Conservation (phyloP, 2,329 filamentous ascomycete genomes). For the Aphanoascus verrucosus region DNA sequence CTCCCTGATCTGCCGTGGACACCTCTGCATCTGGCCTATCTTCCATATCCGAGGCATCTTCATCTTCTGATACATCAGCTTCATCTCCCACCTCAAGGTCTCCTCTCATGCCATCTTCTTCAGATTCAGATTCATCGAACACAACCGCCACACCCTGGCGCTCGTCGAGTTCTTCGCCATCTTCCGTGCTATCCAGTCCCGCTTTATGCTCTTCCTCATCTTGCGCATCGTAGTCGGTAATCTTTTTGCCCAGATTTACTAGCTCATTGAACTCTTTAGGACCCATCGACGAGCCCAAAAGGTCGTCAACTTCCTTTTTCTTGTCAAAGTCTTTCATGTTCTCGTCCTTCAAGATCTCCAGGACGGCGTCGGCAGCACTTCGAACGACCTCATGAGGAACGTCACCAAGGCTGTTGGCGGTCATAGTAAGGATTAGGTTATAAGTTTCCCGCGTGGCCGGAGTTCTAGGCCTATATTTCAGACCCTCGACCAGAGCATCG, state of each 20-base stretch:
- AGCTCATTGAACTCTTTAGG: conserved; percentile 94
- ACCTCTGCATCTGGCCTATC: conserved; percentile 46
- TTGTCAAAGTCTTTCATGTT: conserved; percentile 95
- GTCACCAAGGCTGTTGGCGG: conserved; percentile 79
- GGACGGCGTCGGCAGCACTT: conserved; percentile 81
- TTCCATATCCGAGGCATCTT: conserved; percentile 56
- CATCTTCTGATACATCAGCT: conserved; percentile 66
- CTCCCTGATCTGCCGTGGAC: conserved; percentile 37
- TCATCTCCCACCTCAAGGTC: conserved; percentile 77
- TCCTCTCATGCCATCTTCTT: conserved; percentile 66
- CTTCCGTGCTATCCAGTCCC: conserved; percentile 45
- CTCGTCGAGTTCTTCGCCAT: conserved; percentile 72
- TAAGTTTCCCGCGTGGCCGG: conserved; percentile 86
- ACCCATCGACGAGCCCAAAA: conserved; percentile 69
- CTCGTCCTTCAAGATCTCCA: conserved; percentile 91
- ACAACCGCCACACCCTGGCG: conserved; percentile 94
- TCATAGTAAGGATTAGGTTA: conserved; percentile 84
- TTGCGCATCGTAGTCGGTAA: conserved; percentile 94
- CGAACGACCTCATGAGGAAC: conserved; percentile 83
- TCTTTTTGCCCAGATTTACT: conserved; percentile 94
- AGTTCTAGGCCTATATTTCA: conserved; percentile 84
- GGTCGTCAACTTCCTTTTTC: conserved; percentile 93
- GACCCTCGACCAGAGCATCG: conserved; percentile 79
- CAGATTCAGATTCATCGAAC: conserved; percentile 84
- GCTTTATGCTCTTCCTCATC: conserved; percentile 72